A percentile compares a stretch with the other conserved stretches of the same genome.
phyloP scores from a whole-genome alignment of 2,329 filamentous ascomycete genomes.

The Phyllosticta citrichinensis region DNA sequence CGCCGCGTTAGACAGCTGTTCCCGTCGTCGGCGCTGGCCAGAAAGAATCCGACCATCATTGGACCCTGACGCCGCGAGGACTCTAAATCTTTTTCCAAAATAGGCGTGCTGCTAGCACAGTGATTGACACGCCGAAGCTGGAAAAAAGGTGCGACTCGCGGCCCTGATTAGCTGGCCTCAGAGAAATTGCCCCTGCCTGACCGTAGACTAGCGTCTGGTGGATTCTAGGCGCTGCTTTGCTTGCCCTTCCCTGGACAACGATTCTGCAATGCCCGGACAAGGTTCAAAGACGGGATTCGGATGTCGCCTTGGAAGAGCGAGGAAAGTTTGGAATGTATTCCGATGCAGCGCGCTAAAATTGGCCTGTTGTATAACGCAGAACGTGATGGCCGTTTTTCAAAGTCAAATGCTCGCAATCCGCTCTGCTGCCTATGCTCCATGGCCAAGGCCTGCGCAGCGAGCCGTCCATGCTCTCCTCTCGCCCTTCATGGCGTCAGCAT shows the following conservation, averaged over 20 bases:
- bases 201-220: neutral
- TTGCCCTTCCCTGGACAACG: neutral
- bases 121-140: neutral
- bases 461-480: neutral
- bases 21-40: neutral
- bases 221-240: neutral
- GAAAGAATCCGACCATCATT: neutral
- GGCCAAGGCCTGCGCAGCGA: neutral
- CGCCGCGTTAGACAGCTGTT: neutral
- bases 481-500: neutral
- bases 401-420: neutral
- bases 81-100: neutral
- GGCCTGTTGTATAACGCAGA: neutral
- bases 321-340: neutral
- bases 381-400: neutral
- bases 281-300: neutral
- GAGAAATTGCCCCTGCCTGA: neutral
- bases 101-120: neutral
- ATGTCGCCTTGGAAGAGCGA: neutral
- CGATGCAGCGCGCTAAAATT: neutral
- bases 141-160: neutral
- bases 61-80: neutral
- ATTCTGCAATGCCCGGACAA: neutral
- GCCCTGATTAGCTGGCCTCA: neutral
- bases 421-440: neutral